Evolutionary conservation across 345 rosid species (phyloP).

Genomic region (Eutrema japonicum): DNA sequence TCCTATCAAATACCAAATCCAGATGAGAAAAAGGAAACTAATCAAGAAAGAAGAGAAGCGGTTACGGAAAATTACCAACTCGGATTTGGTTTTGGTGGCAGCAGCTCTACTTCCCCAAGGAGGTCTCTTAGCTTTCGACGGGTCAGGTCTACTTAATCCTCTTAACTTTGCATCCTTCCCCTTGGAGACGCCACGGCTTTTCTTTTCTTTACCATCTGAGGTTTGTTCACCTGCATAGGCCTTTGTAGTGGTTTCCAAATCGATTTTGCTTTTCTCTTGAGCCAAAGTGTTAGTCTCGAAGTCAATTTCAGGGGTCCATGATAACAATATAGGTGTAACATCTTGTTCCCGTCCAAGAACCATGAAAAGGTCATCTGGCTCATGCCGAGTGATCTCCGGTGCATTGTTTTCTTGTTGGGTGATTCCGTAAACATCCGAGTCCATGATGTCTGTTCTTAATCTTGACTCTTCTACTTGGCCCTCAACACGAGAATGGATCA

Average conservation of each 20-base stretch:
- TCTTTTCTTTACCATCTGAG: constrained; percentile 48
- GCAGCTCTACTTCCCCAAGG: constrained; percentile 62
- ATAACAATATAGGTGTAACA: constrained; percentile 46
- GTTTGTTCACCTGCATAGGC: constrained; percentile 43
- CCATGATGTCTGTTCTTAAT: constrained; percentile 65
- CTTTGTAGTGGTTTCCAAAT: constrained; percentile 44
- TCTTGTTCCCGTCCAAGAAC: constrained; percentile 75
- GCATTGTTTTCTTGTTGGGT: constrained; percentile 48
- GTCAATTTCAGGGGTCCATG: constrained; percentile 87
- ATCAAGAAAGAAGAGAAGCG: neutral
- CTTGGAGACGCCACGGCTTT: constrained; percentile 41
- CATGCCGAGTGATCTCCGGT: constrained; percentile 47
- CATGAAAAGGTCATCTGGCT: constrained; percentile 97
- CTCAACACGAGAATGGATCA: constrained; percentile 69
- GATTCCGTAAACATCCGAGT: constrained; percentile 58
- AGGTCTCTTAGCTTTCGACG: constrained; percentile 62
- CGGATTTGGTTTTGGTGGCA: constrained; percentile 61
- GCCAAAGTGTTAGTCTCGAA: constrained; percentile 56
- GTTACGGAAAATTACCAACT: constrained; percentile 54
- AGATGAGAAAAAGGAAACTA: constrained; percentile 23
- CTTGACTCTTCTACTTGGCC: constrained; percentile 54
- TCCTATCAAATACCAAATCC: constrained; percentile 55
- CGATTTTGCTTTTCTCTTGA: constrained; percentile 46
- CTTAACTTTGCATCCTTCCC: constrained; percentile 66
- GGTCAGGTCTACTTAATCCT: constrained; percentile 54